Evolutionary conservation across 2,329 filamentous ascomycete genomes (phyloP).

Genomic region (Aspergillus calidoustus): DNA sequence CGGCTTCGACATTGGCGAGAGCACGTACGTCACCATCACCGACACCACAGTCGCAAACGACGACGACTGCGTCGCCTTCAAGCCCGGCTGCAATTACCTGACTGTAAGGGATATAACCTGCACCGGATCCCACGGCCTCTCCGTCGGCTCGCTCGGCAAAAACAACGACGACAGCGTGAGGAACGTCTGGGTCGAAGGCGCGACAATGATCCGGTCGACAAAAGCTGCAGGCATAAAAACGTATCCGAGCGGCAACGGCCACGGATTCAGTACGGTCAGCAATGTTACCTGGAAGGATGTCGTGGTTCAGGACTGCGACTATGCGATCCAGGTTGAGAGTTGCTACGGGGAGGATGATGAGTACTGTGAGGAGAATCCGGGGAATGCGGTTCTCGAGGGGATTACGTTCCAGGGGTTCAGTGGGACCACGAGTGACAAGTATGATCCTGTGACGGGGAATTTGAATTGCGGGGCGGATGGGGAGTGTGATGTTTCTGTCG

Average conservation of each 20-base stretch:
- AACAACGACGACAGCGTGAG: slow-evolving; percentile 46
- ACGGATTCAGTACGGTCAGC: slow-evolving; percentile 44
- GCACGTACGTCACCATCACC: slow-evolving; percentile 43
- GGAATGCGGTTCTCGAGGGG: slow-evolving; percentile 39
- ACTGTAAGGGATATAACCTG: slow-evolving; percentile 50
- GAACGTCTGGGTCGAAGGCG: slow-evolving; percentile 49
- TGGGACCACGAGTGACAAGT: slow-evolving; percentile 44
- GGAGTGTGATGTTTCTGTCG: slow-evolving; percentile 45
- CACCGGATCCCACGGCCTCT: slow-evolving; percentile 53
- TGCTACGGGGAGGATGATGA: slow-evolving; percentile 45
- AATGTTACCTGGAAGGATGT: slow-evolving; percentile 52
- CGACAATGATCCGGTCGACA: slow-evolving; percentile 47
- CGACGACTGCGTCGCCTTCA: slow-evolving; percentile 54
- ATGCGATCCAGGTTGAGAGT: slow-evolving; percentile 52
- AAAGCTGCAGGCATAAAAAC: slow-evolving; percentile 55
- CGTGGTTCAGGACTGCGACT: slow-evolving; percentile 45
- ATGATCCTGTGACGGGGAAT: slow-evolving; percentile 42
- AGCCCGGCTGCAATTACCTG: slow-evolving; percentile 46
- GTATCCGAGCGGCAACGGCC: slow-evolving; percentile 44
- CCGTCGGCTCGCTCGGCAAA: slow-evolving; percentile 53
- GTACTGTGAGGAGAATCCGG: slow-evolving; percentile 44
- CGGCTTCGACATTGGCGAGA: slow-evolving; percentile 49
- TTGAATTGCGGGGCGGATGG: slow-evolving; percentile 45
- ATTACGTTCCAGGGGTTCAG: slow-evolving; percentile 45
- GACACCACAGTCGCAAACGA: slow-evolving; percentile 47